phyloP scores from a whole-genome alignment of 371 early-diverging fungal species.

The Haplosporangium sp. region DNA sequence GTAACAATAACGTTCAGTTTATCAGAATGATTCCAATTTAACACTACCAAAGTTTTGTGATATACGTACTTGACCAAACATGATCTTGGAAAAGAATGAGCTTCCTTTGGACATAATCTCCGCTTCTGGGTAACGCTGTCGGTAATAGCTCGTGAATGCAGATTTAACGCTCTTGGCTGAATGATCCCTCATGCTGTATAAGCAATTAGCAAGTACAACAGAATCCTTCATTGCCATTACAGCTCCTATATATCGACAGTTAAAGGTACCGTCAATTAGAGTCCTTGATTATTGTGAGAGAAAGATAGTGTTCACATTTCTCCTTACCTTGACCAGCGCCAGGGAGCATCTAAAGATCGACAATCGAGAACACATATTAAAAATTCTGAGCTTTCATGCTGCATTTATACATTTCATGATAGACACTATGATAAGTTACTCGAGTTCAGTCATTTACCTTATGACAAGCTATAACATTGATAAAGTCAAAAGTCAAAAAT shows the following conservation, averaged over 20 bases:
- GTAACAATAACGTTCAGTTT: no score
- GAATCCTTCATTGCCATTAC: neutral
- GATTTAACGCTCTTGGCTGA: neutral
- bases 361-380: neutral
- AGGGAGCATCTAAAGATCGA: conserved; percentile 10
- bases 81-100: neutral
- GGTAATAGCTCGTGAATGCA: neutral
- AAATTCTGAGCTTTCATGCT: no score
- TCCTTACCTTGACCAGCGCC: conserved; percentile 14
- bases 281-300: no score
- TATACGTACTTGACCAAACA: conserved; percentile 1
- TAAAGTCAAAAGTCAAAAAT: no score
- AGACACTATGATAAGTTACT: no score
- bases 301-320: neutral
- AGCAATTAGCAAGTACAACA: neutral
- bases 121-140: neutral
- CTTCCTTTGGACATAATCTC: neutral
- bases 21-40: no score
- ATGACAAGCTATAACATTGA: no score
- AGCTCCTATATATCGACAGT: neutral
- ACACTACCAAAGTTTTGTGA: neutral
- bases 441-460: no score
- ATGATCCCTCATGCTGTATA: neutral
- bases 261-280: no score
- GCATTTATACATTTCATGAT: no score